phyloP scores from a whole-genome alignment of 2,329 filamentous ascomycete species.

The Dothistroma septosporum region DNA sequence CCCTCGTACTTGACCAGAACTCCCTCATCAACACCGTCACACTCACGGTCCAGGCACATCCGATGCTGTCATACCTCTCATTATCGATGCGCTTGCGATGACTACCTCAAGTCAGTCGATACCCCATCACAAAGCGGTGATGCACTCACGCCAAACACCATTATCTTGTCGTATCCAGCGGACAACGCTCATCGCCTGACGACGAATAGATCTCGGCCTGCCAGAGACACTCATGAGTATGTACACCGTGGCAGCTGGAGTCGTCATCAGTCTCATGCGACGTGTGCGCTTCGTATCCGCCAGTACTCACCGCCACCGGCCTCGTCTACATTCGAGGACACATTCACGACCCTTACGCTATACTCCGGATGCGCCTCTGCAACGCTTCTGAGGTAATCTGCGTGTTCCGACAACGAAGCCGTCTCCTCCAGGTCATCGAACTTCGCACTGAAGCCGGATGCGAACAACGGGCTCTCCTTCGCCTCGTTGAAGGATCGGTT shows the following conservation, averaged over 20 bases:
- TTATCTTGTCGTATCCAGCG: not conserved
- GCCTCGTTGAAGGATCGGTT: constrained; percentile 9
- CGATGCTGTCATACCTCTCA: not conserved
- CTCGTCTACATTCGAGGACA: constrained; percentile 13
- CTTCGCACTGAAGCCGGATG: constrained; percentile 8
- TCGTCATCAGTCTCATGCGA: not conserved
- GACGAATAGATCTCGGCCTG: not conserved
- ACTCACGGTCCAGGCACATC: not conserved
- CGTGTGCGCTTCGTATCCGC: not conserved
- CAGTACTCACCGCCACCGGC: not conserved
- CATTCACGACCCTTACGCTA: constrained; percentile 10
- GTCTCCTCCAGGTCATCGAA: constrained; percentile 10
- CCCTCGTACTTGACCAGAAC: too few species aligned
- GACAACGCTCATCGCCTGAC: not conserved
- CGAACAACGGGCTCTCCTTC: constrained; percentile 6
- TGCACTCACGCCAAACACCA: not conserved
- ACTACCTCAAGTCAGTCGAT: not conserved
- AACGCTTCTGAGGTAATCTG: not conserved
- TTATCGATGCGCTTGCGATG: not conserved
- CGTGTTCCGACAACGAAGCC: constrained; percentile 1
- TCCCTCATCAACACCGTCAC: too few species aligned
- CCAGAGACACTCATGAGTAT: not conserved
- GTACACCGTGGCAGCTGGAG: not conserved
- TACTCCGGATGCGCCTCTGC: constrained; percentile 9
- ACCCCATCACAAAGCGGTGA: not conserved